Evolutionary conservation across 2,329 filamentous ascomycete genomes (phyloP), one percentile per base, ranked within the genome.

Genomic region (Nectriaceae sp.): DNA sequence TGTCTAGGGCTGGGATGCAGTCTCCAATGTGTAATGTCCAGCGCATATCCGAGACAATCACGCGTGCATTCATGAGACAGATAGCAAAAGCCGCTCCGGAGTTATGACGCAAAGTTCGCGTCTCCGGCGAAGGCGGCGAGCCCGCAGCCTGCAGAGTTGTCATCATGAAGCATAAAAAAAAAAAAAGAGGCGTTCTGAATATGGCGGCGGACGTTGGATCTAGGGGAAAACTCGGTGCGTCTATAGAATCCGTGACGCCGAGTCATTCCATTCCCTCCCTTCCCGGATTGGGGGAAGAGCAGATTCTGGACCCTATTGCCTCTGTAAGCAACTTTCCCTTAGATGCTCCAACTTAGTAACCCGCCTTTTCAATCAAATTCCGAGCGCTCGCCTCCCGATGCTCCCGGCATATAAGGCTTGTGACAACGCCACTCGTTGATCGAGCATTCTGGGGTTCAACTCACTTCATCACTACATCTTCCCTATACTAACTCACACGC

Each of bases 171-270:
- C 6, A 29, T 6, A 29, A 29, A 13, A 29, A 6, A 6, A 29
- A 29, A 29, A 29, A 29, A 29, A 29, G 13, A 29, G n/a, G n/a
- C n/a, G n/a, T n/a, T n/a, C n/a, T n/a, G n/a, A n/a, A n/a, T n/a
- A n/a, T n/a, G n/a, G n/a, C n/a, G n/a, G n/a, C n/a, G n/a, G n/a
- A n/a, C n/a, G n/a, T n/a, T 43, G 26, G 22, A 21, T 22, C 26
- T 38, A 29, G 45, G 35, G 48, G 44, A 44, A 37, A 44, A 50
- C 44, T 47, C 48, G 48, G 49, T 44, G 47, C 49, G 46, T n/a
- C n/a, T n/a, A n/a, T n/a, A n/a, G n/a, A n/a, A n/a, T n/a, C n/a
- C n/a, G n/a, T n/a, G n/a, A n/a, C n/a, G n/a, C n/a, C n/a, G n/a
- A n/a, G n/a, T n/a, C n/a, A n/a, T n/a, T n/a, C n/a, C n/a, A n/a